Evolutionary conservation across 352 stramenopile species (phyloP).

Genomic region (Phytophthora boehmeriae): DNA sequence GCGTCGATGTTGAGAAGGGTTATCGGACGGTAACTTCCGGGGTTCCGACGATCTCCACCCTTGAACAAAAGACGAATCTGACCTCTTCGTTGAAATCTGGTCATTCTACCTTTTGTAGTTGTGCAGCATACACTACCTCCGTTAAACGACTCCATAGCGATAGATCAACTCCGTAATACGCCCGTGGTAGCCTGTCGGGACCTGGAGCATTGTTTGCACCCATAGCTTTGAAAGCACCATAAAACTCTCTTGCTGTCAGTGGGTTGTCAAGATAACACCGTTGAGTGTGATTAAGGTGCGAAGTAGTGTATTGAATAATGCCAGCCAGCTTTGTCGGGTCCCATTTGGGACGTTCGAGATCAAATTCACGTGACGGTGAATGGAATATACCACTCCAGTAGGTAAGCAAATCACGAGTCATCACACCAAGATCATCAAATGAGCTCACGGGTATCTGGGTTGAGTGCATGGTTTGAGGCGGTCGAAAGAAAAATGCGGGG

Average conservation of each 20-base stretch:
- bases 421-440: background rate
- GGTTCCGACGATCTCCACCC: background rate
- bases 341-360: background rate
- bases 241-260: background rate
- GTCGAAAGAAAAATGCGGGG: background rate
- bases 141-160: background rate
- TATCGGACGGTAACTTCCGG: constrained; percentile 6
- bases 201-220: background rate
- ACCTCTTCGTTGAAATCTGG: background rate
- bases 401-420: background rate
- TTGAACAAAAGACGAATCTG: background rate
- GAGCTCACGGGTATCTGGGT: background rate
- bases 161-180: background rate
- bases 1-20: constrained; percentile 3
- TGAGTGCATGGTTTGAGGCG: background rate
- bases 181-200: background rate
- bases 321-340: background rate
- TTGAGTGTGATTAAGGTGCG: background rate
- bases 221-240: background rate
- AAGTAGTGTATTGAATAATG: background rate
- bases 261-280: background rate
- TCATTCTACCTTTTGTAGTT: background rate
- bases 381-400: background rate
- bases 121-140: background rate
- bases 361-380: background rate